Conservation (phyloP, 805 yeast species). For the Maudiozyma turicensis region DNA sequence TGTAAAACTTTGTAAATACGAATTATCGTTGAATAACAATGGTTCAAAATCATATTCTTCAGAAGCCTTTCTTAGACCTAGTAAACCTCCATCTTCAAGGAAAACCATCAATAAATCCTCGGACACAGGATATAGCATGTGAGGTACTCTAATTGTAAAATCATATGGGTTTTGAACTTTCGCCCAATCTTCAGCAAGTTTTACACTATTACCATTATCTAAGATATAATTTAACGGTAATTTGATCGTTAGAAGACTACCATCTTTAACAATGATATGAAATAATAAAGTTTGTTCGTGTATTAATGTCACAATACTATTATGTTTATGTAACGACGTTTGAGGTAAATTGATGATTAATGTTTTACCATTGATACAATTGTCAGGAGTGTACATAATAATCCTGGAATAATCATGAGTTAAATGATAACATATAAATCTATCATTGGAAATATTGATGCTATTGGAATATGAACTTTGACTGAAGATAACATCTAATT, state of each 20-base stretch:
- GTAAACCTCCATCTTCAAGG: conserved; percentile 68
- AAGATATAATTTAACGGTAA: conserved; percentile 20
- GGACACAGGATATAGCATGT: conserved; percentile 40
- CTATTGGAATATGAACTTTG: conserved; percentile 18
- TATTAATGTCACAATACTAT: conserved; percentile 12
- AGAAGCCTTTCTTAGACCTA: conserved; percentile 36
- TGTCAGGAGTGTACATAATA: conserved; percentile 18
- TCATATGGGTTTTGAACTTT: conserved; percentile 58
- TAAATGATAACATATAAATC: conserved; percentile 22
- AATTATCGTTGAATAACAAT: conserved; percentile 45
- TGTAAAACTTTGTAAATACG: conserved; percentile 34
- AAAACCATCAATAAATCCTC: conserved; percentile 42
- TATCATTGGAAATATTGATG: conserved; percentile 10
- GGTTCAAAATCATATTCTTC: conserved; percentile 30
- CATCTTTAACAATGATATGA: conserved; percentile 21
- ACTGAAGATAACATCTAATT: conserved; percentile 1
- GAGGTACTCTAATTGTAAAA: conserved; percentile 49
- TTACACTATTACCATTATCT: conserved; percentile 3
- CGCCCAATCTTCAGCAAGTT: conserved; percentile 43
- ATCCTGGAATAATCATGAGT: conserved; percentile 13
- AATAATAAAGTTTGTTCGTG: conserved; percentile 6
- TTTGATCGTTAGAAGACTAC: conserved; percentile 13
- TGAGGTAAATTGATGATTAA: conserved; percentile 19
- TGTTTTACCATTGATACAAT: conserved; percentile 13
- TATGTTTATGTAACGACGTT: conserved; percentile 17